Evolutionary conservation across 1,139 yeast species (phyloP).

Genomic region (Hyphopichia wangnamkhiaoensis): DNA sequence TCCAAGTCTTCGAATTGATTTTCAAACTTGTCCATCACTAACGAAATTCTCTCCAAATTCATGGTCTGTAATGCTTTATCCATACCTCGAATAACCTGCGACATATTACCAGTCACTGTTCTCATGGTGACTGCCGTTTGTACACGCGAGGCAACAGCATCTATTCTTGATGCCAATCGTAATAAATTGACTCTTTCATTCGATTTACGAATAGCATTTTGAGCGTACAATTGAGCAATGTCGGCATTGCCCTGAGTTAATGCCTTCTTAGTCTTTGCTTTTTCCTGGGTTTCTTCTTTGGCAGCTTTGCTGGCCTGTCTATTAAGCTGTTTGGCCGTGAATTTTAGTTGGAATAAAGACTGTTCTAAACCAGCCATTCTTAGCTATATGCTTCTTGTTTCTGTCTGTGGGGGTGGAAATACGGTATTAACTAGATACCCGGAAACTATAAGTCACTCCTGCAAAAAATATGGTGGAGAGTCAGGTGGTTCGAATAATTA

Average conservation of each 20-base stretch:
- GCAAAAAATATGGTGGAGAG: too few relatives aligned
- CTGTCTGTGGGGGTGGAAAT: too few relatives aligned
- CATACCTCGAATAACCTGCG: constrained; percentile 91
- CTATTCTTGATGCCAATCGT: constrained; percentile 84
- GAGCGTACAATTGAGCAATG: constrained; percentile 92
- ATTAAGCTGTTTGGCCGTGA: constrained; percentile 90
- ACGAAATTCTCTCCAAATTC: constrained; percentile 89
- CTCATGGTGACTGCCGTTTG: constrained; percentile 98
- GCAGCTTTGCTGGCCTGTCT: constrained; percentile 90
- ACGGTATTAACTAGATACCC: too few relatives aligned
- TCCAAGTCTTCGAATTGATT: constrained; percentile 94
- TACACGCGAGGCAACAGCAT: constrained; percentile 93
- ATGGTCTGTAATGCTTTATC: constrained; percentile 93
- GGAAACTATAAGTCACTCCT: too few relatives aligned
- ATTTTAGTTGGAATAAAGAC: constrained; percentile 55
- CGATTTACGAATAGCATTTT: constrained; percentile 89
- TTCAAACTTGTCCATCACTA: constrained; percentile 97
- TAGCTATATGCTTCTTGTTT: not conserved
- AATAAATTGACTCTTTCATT: constrained; percentile 83
- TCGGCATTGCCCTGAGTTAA: constrained; percentile 85
- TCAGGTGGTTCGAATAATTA: too few relatives aligned
- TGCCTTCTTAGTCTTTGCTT: constrained; percentile 88
- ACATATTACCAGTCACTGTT: constrained; percentile 91
- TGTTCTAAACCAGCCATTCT: constrained; percentile 51
- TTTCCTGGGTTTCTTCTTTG: constrained; percentile 85